phyloP scores from a whole-genome alignment of 1,284 basidiomycete genomes.

The Ganoderma lucidum region DNA sequence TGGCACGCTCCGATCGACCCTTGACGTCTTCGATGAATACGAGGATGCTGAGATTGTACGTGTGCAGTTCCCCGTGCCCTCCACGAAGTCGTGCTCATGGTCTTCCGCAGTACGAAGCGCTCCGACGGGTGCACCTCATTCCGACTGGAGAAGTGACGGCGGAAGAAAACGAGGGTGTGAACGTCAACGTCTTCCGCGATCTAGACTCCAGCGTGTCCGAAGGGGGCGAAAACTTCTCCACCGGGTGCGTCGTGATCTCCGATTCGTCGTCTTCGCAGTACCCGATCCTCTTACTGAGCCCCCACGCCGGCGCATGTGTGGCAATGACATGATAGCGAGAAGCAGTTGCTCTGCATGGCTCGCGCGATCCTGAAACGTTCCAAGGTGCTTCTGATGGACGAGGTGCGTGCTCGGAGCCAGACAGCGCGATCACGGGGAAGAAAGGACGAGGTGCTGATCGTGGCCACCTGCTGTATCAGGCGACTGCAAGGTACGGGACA shows the following conservation, averaged over 20 bases:
- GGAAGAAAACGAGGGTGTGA: conserved; percentile 63
- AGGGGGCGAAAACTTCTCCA: conserved; percentile 95
- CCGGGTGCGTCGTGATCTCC: conserved; percentile 83
- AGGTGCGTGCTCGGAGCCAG: conserved; percentile 53
- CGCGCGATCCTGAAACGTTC: conserved; percentile 82
- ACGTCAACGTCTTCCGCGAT: conserved; percentile 87
- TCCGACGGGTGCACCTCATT: conserved; percentile 89
- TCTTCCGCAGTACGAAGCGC: conserved; percentile 78
- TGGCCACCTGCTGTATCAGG: conserved; percentile 45
- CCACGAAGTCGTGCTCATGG: conserved; percentile 6
- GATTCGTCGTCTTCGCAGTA: conserved; percentile 80
- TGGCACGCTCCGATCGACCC: conserved; percentile 82
- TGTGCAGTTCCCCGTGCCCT: conserved; percentile 8
- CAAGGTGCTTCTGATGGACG: conserved; percentile 84
- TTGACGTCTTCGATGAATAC: conserved; percentile 92
- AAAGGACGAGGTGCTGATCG: conserved; percentile 19
- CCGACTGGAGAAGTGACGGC: conserved; percentile 59
- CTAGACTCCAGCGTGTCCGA: conserved; percentile 87
- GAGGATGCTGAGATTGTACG: conserved; percentile 82
- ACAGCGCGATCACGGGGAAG: neutral
- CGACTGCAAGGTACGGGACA: conserved; percentile 64
- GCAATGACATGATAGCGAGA: conserved; percentile 57
- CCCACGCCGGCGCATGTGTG: neutral
- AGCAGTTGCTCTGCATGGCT: conserved; percentile 87
- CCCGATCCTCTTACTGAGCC: conserved; percentile 37